phyloP scores from a whole-genome alignment of 495 filamentous ascomycete genomes.

The Neurospora africana region DNA sequence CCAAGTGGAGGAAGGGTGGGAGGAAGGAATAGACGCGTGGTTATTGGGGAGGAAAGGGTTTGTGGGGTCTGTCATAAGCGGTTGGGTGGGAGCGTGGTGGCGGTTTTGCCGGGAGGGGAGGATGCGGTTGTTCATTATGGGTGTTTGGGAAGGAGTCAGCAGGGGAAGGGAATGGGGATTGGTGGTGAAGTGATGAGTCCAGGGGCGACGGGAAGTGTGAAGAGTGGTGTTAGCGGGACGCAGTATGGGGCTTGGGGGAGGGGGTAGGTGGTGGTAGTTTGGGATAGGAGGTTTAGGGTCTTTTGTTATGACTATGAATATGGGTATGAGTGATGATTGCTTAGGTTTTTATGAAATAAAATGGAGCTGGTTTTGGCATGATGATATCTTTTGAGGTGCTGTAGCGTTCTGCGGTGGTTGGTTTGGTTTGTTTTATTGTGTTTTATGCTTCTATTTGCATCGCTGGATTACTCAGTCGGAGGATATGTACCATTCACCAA shows the following conservation, averaged over 20 bases:
- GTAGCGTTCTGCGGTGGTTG: neutral
- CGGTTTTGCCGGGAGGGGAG: conserved; percentile 35
- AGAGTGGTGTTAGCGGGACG: neutral
- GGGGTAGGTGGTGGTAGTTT: neutral
- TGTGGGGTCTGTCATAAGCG: conserved; percentile 90
- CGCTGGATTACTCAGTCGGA: neutral
- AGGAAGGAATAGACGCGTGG: conserved; percentile 59
- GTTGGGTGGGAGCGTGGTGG: conserved; percentile 78
- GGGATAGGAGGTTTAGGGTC: neutral
- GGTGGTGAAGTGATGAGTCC: conserved; percentile 4
- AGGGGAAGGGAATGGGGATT: conserved; percentile 14
- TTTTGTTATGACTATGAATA: neutral
- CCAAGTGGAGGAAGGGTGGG: conserved; percentile 43
- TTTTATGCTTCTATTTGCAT: neutral
- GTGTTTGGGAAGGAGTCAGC: conserved; percentile 46
- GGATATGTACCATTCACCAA: neutral
- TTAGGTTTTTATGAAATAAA: neutral
- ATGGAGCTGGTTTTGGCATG: neutral
- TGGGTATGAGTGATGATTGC: neutral
- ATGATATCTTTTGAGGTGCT: neutral
- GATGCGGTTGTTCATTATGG: conserved; percentile 72
- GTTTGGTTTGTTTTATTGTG: neutral
- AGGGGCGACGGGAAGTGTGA: conserved; percentile 2
- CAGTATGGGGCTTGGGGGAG: conserved; percentile 12
- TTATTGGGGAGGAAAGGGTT: conserved; percentile 74